These are phyloP conservation scores for Rosa hybrid DNA, from an alignment of 331 rosid genomes.

Conservation along the genomic window DNA sequence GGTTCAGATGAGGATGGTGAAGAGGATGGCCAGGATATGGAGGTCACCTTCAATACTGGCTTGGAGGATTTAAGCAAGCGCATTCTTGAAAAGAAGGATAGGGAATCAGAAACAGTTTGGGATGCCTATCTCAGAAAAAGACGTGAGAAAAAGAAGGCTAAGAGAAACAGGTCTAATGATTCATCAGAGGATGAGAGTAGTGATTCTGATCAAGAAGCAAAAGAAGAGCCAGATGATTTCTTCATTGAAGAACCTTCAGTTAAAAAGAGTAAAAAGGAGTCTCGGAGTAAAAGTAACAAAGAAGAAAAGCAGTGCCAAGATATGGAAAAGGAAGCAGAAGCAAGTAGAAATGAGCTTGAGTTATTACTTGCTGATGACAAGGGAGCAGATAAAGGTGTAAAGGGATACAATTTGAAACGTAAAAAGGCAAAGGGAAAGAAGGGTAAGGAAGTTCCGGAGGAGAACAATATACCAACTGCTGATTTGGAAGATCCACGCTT, in stretches of 20 bases:
- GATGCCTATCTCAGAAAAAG: constrained; percentile 67
- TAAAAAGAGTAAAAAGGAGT: constrained; percentile 51
- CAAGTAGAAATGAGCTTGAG: constrained; percentile 81
- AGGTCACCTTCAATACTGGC: constrained; percentile 86
- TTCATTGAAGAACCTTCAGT: constrained; percentile 68
- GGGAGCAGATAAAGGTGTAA: constrained; percentile 52
- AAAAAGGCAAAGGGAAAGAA: constrained; percentile 65
- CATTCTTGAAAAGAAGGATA: constrained; percentile 76
- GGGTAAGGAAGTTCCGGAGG: constrained; percentile 52
- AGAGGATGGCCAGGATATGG: constrained; percentile 71
- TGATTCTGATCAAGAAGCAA: constrained; percentile 52
- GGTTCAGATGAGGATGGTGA: constrained; percentile 60
- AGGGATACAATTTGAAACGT: constrained; percentile 72
- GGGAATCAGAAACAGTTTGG: constrained; percentile 76
- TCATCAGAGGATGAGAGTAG: constrained; percentile 69
- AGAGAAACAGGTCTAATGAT: constrained; percentile 54
- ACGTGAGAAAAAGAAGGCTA: constrained; percentile 65
- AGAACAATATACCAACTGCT: constrained; percentile 66
- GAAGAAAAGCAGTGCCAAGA: constrained; percentile 37
- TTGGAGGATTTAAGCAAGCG: constrained; percentile 87
- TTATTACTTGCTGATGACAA: constrained; percentile 85
- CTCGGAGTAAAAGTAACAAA: constrained; percentile 23
- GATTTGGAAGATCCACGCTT: constrained; percentile 81
- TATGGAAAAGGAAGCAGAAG: constrained; percentile 47
- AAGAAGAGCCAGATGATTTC: constrained; percentile 68